These are phyloP conservation scores for Hypoxylon sp. DNA, from an alignment of 2,329 filamentous ascomycete species.

Conservation along the genomic window DNA sequence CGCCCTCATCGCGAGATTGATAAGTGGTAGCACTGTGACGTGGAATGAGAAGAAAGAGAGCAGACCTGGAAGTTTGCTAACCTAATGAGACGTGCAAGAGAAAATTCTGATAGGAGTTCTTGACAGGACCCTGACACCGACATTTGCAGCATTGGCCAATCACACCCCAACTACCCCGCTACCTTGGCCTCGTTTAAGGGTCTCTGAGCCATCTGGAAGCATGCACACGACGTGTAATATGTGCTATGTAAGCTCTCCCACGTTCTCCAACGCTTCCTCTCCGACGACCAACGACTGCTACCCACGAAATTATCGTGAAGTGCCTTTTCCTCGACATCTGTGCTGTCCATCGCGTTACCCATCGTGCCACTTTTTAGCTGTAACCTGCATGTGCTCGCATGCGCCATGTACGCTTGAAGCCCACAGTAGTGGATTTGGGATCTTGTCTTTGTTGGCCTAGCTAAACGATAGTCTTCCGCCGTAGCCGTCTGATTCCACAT, in stretches of 20 bases:
- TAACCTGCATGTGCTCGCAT: constrained; percentile 24
- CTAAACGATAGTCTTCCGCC: constrained; percentile 24
- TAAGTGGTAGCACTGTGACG: background rate
- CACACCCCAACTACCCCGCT: constrained; percentile 35
- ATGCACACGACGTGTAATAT: constrained; percentile 16
- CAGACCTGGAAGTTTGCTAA: background rate
- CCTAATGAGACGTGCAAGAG: background rate
- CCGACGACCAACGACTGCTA: constrained; percentile 30
- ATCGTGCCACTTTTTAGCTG: constrained; percentile 35
- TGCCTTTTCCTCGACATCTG: constrained; percentile 8
- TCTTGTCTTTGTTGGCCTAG: constrained; percentile 3
- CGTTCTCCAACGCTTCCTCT: constrained; percentile 7
- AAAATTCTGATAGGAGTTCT: constrained; percentile 23
- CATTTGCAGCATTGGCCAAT: constrained; percentile 34
- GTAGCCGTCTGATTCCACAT: constrained; percentile 33
- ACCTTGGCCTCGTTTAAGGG: constrained; percentile 10
- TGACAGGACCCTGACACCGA: constrained; percentile 35
- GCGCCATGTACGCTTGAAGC: constrained; percentile 6
- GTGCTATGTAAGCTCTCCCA: constrained; percentile 9
- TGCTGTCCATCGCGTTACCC: constrained; percentile 12
- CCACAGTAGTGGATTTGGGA: constrained; percentile 23
- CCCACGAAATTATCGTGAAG: constrained; percentile 39
- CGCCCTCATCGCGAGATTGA: background rate
- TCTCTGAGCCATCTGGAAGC: constrained; percentile 5
- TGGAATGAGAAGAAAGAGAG: background rate